These are phyloP conservation scores for Verticillium nonalfalfae DNA, from an alignment of 2,329 filamentous ascomycete genomes.

Conservation along the genomic window DNA sequence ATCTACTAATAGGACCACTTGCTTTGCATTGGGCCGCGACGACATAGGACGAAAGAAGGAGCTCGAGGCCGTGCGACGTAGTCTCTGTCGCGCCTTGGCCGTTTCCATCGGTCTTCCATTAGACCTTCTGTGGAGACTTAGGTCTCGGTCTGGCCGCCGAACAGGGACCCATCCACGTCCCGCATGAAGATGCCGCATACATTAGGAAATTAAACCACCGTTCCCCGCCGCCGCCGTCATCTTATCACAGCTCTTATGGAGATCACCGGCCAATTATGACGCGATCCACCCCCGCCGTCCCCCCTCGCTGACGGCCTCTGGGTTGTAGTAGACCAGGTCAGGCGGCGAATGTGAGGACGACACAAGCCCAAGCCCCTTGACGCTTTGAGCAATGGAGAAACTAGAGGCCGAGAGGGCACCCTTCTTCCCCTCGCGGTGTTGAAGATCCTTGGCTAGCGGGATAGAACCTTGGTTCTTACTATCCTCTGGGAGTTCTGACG, in stretches of 20 bases:
- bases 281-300: constrained; percentile 16
- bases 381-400: not conserved
- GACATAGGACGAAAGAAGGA: not conserved
- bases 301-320: constrained; percentile 4
- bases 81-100: not conserved
- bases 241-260: constrained; percentile 30
- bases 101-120: constrained; percentile 26
- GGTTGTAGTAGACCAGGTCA: not conserved
- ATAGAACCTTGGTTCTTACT: not conserved
- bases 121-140: constrained; percentile 32
- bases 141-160: not conserved
- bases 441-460: not conserved
- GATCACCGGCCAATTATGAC: constrained; percentile 22
- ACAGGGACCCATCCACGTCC: constrained; percentile 14
- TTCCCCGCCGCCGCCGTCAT: constrained; percentile 22
- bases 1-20: not conserved
- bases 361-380: not conserved
- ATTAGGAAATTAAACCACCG: constrained; percentile 37
- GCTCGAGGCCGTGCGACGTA: not conserved
- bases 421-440: not conserved
- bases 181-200: constrained; percentile 34
- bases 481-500: not conserved
- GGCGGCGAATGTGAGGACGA: not conserved
- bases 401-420: not conserved
- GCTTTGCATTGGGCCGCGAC: not conserved